phyloP scores from a whole-genome alignment of 2,329 filamentous ascomycete genomes.

The Colletotrichum navitas region DNA sequence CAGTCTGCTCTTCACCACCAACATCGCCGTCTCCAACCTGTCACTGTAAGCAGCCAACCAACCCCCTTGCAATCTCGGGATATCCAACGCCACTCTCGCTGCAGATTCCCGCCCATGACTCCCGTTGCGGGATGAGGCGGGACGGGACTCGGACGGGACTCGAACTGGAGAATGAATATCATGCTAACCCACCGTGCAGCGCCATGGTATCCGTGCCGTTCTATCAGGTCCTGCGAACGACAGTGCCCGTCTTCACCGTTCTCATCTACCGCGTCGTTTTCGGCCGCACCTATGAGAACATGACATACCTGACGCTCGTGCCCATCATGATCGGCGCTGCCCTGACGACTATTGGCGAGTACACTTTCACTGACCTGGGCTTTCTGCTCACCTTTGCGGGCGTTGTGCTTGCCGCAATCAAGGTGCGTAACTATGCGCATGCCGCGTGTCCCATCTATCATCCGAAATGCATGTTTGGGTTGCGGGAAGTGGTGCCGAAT shows the following conservation, averaged over 20 bases:
- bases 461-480: slow-evolving; percentile 32
- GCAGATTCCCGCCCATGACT: slow-evolving; percentile 1
- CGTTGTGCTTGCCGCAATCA: slow-evolving; percentile 66
- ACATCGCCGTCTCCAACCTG: slow-evolving; percentile 74
- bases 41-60: slow-evolving; percentile 60
- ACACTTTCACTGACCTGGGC: slow-evolving; percentile 70
- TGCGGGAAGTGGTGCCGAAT: slow-evolving; percentile 16
- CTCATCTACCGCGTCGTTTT: slow-evolving; percentile 71
- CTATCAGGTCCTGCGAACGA: slow-evolving; percentile 74
- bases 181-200: slow-evolving; percentile 42
- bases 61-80: not conserved
- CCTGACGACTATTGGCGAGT: slow-evolving; percentile 72
- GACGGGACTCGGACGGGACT: slow-evolving; percentile 13
- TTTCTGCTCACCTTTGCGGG: slow-evolving; percentile 68
- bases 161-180: not conserved
- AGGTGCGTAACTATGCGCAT: slow-evolving; percentile 53
- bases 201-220: slow-evolving; percentile 74
- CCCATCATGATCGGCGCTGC: slow-evolving; percentile 72
- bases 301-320: slow-evolving; percentile 70
- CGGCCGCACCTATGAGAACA: slow-evolving; percentile 64
- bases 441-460: not conserved
- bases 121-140: slow-evolving; percentile 14
- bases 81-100: slow-evolving; percentile 12
- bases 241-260: slow-evolving; percentile 72
- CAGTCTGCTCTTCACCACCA: slow-evolving; percentile 72